These are phyloP conservation scores for Carex littledalei DNA, from an alignment of 176 grass and related monocot species.

Conservation along the genomic window DNA sequence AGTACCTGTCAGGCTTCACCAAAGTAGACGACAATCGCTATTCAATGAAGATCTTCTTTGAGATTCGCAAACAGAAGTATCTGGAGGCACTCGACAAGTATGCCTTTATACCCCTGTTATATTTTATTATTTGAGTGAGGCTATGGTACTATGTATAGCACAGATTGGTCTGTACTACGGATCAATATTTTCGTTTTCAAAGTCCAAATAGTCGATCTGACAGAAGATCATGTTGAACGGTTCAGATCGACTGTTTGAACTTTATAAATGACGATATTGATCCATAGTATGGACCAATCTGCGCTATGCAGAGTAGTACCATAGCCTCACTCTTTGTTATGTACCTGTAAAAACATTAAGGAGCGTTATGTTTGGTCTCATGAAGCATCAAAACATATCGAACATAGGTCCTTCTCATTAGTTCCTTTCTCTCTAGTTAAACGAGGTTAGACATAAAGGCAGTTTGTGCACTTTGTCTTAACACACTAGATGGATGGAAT, in stretches of 20 bases:
- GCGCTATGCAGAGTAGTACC: no score
- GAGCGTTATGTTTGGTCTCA: neutral
- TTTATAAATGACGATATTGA: no score
- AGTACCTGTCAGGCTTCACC: slow-evolving; percentile 40
- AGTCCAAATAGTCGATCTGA: no score
- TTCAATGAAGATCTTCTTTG: slow-evolving; percentile 48
- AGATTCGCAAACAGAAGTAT: slow-evolving; percentile 49
- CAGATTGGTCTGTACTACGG: no score
- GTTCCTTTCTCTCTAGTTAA: neutral
- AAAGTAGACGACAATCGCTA: slow-evolving; percentile 46
- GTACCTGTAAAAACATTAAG: slow-evolving; percentile 1
- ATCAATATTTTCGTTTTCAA: no score
- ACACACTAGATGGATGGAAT: neutral
- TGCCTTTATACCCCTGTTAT: neutral
- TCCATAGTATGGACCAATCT: no score
- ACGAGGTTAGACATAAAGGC: neutral
- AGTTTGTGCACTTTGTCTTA: neutral
- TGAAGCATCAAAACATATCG: slow-evolving; percentile 8
- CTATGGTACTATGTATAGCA: no score
- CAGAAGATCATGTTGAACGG: no score
- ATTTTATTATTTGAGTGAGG: neutral
- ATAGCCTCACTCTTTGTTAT: neutral
- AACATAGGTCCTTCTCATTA: neutral
- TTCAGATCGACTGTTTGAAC: no score
- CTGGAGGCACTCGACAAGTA: slow-evolving; percentile 42